Evolutionary conservation across 805 yeast genomes (phyloP).

Genomic region (Pachysolen tannophilus): DNA sequence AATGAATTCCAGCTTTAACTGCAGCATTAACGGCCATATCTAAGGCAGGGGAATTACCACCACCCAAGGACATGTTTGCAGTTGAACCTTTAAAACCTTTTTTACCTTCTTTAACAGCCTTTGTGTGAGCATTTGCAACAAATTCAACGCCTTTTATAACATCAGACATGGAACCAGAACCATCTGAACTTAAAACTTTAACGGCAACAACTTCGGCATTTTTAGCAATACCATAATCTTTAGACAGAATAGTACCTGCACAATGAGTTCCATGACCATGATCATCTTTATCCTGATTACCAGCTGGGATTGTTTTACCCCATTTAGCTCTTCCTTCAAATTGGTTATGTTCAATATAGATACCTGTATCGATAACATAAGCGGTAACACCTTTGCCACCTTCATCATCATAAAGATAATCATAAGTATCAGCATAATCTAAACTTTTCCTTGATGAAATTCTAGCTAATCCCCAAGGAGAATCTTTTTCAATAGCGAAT

Average conservation of each 20-base stretch:
- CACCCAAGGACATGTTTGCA: conserved; percentile 58
- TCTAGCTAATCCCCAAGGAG: conserved; percentile 74
- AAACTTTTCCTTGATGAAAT: conserved; percentile 59
- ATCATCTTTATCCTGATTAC: conserved; percentile 41
- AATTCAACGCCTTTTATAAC: conserved; percentile 56
- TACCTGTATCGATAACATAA: conserved; percentile 50
- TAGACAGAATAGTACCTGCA: conserved; percentile 57
- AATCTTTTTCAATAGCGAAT: conserved; percentile 47
- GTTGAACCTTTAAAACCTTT: conserved; percentile 51
- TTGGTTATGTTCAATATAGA: conserved; percentile 44
- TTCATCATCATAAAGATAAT: conserved; percentile 49
- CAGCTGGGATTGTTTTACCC: conserved; percentile 51
- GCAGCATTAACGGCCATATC: conserved; percentile 56
- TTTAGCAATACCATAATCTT: conserved; percentile 54
- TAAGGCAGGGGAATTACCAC: conserved; percentile 46
- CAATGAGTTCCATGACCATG: conserved; percentile 65
- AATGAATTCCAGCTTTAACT: conserved; percentile 45
- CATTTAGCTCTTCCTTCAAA: conserved; percentile 54
- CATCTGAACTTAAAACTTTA: conserved; percentile 51
- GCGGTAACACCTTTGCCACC: conserved; percentile 57
- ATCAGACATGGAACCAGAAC: conserved; percentile 53
- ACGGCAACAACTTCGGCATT: conserved; percentile 51
- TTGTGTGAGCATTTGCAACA: conserved; percentile 42
- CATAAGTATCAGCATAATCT: conserved; percentile 47
- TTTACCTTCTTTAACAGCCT: conserved; percentile 24